Evolutionary conservation across 345 rosid species (phyloP).

Genomic region (Linum lewisii): DNA sequence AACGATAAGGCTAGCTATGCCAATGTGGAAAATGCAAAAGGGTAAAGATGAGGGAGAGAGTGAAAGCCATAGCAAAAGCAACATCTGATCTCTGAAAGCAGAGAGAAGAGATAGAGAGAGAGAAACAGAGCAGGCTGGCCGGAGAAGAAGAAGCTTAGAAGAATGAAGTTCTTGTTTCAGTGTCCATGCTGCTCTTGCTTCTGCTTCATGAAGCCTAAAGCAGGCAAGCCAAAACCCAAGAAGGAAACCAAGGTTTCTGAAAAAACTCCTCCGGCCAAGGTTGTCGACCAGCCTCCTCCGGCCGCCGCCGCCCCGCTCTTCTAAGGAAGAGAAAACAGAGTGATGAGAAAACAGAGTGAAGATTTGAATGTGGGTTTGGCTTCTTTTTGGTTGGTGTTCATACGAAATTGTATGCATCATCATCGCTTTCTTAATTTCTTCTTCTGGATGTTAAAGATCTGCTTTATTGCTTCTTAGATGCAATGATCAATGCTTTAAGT

Average conservation of each 20-base stretch:
- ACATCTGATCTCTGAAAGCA: neutral
- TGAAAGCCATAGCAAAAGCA: no score
- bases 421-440: no score
- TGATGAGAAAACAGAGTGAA: neutral
- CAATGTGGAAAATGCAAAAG: no score
- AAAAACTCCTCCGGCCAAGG: neutral
- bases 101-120: constrained; percentile 2
- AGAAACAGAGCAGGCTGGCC: constrained; percentile 11
- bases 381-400: no score
- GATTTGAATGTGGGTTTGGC: neutral
- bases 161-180: constrained; percentile 85
- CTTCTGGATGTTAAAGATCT: no score
- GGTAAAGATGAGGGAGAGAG: no score
- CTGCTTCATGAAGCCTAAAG: constrained; percentile 76
- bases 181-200: constrained; percentile 83
- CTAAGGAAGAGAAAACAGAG: neutral
- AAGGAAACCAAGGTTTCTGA: neutral
- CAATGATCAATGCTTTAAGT: no score
- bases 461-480: no score
- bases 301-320: neutral
- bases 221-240: constrained; percentile 13
- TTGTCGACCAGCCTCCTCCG: neutral
- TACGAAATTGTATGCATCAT: no score
- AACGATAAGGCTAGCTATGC: no score
- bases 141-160: no score